Conservation (phyloP, 768 basidiomycete species). For the Trametes sanguinea region DNA sequence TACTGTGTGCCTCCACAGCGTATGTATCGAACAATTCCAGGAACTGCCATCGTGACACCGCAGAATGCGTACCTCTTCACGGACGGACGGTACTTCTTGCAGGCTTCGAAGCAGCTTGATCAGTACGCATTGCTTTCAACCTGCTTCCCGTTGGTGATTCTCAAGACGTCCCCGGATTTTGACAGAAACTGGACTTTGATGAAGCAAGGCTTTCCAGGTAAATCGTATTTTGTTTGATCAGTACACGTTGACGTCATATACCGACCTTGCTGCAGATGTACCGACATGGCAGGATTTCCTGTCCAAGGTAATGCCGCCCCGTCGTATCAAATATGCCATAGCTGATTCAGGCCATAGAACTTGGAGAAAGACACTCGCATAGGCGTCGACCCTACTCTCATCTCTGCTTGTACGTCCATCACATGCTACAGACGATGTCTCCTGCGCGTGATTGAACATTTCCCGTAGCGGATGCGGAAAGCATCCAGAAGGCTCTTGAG, state of each 20-base stretch:
- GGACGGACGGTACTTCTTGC: conserved; percentile 93
- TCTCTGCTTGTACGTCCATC: conserved; percentile 55
- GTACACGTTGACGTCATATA: neutral
- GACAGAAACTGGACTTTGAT: conserved; percentile 92
- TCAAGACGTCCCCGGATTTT: neutral
- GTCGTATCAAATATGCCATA: too few relatives aligned
- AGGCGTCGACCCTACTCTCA: conserved; percentile 81
- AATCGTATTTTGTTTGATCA: conserved; percentile 19
- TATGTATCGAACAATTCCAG: conserved; percentile 36
- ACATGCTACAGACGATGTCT: neutral
- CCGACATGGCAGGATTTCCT: conserved; percentile 91
- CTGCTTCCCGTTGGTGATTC: neutral
- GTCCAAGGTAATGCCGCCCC: conserved; percentile 50
- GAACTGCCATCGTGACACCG: conserved; percentile 74
- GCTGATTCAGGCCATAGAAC: conserved; percentile 43
- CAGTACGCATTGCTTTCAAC: conserved; percentile 44
- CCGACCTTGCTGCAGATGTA: conserved; percentile 53
- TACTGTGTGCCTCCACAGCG: neutral
- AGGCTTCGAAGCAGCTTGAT: conserved; percentile 89
- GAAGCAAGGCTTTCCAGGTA: conserved; percentile 87
- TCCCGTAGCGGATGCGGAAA: conserved; percentile 60
- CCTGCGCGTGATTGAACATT: too few relatives aligned
- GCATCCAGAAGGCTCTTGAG: conserved; percentile 57
- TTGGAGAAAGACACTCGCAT: conserved; percentile 63
- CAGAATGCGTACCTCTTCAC: conserved; percentile 84